A percentile compares a stretch with the other conserved stretches of the same genome.
These are phyloP conservation scores for Apiospora sp. DNA, from an alignment of 2,329 filamentous ascomycete species.

Conservation along the genomic window DNA sequence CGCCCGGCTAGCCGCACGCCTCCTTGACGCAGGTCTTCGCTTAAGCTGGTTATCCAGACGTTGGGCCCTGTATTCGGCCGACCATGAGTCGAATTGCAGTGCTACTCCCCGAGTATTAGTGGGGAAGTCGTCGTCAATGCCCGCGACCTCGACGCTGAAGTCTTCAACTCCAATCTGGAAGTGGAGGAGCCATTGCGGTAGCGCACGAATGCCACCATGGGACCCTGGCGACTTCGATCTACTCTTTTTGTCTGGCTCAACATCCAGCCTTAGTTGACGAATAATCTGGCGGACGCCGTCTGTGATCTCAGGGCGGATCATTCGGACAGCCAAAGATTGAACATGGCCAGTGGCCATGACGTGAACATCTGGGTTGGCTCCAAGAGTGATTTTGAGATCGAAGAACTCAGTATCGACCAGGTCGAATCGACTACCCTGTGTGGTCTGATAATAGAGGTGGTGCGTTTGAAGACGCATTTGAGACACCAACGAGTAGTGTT, in stretches of 20 bases:
- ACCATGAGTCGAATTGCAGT: conserved; percentile 87
- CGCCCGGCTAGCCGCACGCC: conserved; percentile 78
- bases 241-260: conserved; percentile 67
- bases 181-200: conserved; percentile 86
- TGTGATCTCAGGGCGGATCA: conserved; percentile 91
- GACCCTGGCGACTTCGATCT: conserved; percentile 58
- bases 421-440: conserved; percentile 82
- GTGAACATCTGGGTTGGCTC: conserved; percentile 83
- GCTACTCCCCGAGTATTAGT: conserved; percentile 83
- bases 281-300: conserved; percentile 93
- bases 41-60: conserved; percentile 69
- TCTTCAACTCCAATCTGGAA: conserved; percentile 87
- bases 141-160: conserved; percentile 90
- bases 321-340: conserved; percentile 86
- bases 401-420: conserved; percentile 87
- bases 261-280: conserved; percentile 77
- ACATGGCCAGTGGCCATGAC: conserved; percentile 82
- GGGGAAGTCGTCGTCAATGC: conserved; percentile 84
- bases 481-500: conserved; percentile 87
- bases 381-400: conserved; percentile 86
- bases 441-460: conserved; percentile 93
- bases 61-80: conserved; percentile 86
- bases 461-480: conserved; percentile 86
- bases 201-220: conserved; percentile 75
- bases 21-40: conserved; percentile 63